Conservation (phyloP, 2,329 filamentous ascomycete genomes). For the Apiospora phragmitis region DNA sequence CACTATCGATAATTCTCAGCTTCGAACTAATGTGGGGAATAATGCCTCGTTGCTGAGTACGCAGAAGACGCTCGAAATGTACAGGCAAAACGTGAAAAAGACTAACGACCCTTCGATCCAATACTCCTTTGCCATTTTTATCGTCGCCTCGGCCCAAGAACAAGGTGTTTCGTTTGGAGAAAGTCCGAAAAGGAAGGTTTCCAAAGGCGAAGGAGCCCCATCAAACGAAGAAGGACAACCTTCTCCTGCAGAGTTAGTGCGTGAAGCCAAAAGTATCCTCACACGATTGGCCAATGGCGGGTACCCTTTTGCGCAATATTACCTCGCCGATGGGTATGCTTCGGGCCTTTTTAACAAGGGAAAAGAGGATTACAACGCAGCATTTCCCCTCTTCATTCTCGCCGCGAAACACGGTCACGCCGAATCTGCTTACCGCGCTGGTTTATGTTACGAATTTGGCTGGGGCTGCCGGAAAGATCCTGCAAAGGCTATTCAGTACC, state of each 20-base stretch:
- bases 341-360: slow-evolving; percentile 95
- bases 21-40: slow-evolving; percentile 78
- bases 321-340: slow-evolving; percentile 89
- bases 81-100: slow-evolving; percentile 95
- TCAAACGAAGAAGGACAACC: slow-evolving; percentile 39
- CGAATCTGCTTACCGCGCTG: slow-evolving; percentile 91
- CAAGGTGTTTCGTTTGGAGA: slow-evolving; percentile 59
- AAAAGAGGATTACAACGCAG: slow-evolving; percentile 86
- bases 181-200: slow-evolving; percentile 43
- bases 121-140: slow-evolving; percentile 94
- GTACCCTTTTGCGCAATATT: slow-evolving; percentile 97
- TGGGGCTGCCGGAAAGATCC: slow-evolving; percentile 93
- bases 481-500: slow-evolving; percentile 90
- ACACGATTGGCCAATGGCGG: slow-evolving; percentile 83
- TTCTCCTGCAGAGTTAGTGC: slow-evolving; percentile 66
- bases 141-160: slow-evolving; percentile 87
- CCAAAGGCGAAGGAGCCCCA: slow-evolving; percentile 51
- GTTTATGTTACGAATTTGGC: slow-evolving; percentile 95
- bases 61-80: slow-evolving; percentile 97
- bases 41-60: slow-evolving; percentile 90
- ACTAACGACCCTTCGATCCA: slow-evolving; percentile 87
- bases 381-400: slow-evolving; percentile 88
- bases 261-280: slow-evolving; percentile 86
- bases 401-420: slow-evolving; percentile 97
- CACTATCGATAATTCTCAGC: slow-evolving; percentile 75